Percentiles rank a stretch among this genome's conserved stretches.
Evolutionary conservation across 768 basidiomycete genomes (phyloP).

Genomic region (Trichaptum fuscoviolaceum): DNA sequence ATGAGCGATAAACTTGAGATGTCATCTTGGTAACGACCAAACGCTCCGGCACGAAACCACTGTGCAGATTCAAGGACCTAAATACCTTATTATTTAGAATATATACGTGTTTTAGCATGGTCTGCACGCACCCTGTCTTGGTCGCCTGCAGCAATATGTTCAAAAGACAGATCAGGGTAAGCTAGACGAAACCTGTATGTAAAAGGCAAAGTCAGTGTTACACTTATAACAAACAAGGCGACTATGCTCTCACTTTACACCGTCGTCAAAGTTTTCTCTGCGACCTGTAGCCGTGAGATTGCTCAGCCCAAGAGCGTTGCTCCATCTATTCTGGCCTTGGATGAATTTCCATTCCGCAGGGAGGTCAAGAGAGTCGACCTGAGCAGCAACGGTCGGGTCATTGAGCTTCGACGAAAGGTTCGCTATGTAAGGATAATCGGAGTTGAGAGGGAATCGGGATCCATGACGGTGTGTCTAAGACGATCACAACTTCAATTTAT

Average conservation of each 20-base stretch:
- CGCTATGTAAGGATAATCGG: conserved; percentile 27
- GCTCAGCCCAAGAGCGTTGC: conserved; percentile 27
- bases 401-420: conserved; percentile 29
- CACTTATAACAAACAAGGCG: conserved; percentile 10
- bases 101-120: no score
- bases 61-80: conserved; percentile 35
- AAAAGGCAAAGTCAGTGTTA: background rate
- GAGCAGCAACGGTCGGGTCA: conserved; percentile 13
- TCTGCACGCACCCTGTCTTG: conserved; percentile 24
- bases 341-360: conserved; percentile 31
- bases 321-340: conserved; percentile 26
- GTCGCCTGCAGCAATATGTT: conserved; percentile 23
- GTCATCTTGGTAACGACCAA: conserved; percentile 25
- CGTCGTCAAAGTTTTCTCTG: conserved; percentile 34
- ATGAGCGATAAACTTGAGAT: conserved; percentile 26
- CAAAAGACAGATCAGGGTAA: conserved; percentile 24
- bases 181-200: conserved; percentile 24
- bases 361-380: conserved; percentile 23
- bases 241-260: conserved; percentile 26
- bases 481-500: no score
- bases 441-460: conserved; percentile 30
- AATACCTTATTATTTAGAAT: background rate
- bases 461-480: conserved; percentile 38
- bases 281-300: conserved; percentile 34
- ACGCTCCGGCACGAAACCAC: conserved; percentile 36